Evolutionary conservation across 306 rosid species (phyloP).

Genomic region (Comarum palustre): DNA sequence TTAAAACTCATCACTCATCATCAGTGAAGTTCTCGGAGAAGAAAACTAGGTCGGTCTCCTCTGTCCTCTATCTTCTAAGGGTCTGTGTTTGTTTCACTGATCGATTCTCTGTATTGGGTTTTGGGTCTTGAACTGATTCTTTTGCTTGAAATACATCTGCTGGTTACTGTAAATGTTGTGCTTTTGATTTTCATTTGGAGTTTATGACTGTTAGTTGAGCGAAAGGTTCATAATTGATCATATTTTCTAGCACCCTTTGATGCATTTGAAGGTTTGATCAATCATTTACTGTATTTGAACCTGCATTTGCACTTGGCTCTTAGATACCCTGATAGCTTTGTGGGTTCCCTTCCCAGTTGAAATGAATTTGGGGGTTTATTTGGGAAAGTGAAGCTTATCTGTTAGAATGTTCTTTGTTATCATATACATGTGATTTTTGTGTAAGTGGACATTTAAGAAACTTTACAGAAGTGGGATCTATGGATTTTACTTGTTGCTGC

Average conservation of each 20-base stretch:
- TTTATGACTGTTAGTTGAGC: background rate
- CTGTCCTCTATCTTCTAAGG: background rate
- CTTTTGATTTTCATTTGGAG: conserved; percentile 18
- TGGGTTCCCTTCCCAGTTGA: conserved; percentile 9
- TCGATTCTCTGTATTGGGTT: conserved; percentile 25
- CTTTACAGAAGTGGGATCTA: conserved; percentile 9
- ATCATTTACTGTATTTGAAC: conserved; percentile 7
- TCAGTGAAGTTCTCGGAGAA: conserved; percentile 18
- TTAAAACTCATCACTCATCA: conserved; percentile 12
- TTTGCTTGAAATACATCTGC: background rate
- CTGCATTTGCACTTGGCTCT: conserved; percentile 6
- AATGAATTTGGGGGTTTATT: conserved; percentile 12
- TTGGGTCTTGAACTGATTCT: conserved; percentile 13
- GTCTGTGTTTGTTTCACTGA: conserved; percentile 12
- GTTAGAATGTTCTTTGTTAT: conserved; percentile 14
- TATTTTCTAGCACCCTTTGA: conserved; percentile 28
- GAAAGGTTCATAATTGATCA: conserved; percentile 2
- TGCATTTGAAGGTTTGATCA: conserved; percentile 26
- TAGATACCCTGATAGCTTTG: conserved; percentile 17
- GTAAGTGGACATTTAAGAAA: conserved; percentile 7
- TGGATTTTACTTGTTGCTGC: conserved; percentile 18
- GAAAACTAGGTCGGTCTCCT: conserved; percentile 41
- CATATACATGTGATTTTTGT: conserved; percentile 4
- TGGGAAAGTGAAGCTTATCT: conserved; percentile 7
- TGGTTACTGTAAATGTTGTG: conserved; percentile 1